Percentiles rank a stretch among this genome's conserved stretches.
Conservation (phyloP, 495 filamentous ascomycete species). For the Hypoxylon cercidicola region DNA sequence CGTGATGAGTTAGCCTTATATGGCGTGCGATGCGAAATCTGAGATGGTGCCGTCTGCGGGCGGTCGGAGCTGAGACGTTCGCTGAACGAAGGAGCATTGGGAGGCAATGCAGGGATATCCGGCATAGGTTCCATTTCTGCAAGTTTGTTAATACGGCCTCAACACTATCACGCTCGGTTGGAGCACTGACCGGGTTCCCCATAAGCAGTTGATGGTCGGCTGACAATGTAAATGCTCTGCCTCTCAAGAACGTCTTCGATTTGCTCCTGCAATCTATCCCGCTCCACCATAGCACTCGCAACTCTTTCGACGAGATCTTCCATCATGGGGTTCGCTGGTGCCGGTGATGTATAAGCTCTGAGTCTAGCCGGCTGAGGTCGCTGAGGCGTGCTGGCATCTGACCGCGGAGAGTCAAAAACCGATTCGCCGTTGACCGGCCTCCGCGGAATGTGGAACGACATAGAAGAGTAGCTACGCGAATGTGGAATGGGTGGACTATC, state of each 20-base stretch:
- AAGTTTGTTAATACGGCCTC: conserved; percentile 25
- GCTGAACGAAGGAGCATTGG: conserved; percentile 60
- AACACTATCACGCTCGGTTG: neutral
- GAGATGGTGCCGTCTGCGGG: conserved; percentile 48
- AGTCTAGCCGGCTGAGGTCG: conserved; percentile 43
- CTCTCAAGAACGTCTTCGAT: conserved; percentile 64
- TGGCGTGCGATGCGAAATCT: conserved; percentile 28
- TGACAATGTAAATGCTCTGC: conserved; percentile 61
- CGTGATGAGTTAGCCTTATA: conserved; percentile 45
- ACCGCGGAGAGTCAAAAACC: conserved; percentile 44
- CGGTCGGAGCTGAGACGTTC: conserved; percentile 58
- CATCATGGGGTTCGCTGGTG: conserved; percentile 46
- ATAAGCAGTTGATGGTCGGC: conserved; percentile 58
- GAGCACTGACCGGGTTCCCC: conserved; percentile 40
- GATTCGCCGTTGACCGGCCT: conserved; percentile 51
- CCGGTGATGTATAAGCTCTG: conserved; percentile 45
- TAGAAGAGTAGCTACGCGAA: conserved; percentile 57
- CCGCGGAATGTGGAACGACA: conserved; percentile 63
- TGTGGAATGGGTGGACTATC: conserved; percentile 52
- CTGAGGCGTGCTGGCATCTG: conserved; percentile 38
- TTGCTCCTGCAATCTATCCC: conserved; percentile 60
- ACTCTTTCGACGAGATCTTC: conserved; percentile 60
- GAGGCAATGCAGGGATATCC: conserved; percentile 57
- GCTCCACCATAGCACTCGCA: conserved; percentile 63
- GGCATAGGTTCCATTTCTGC: conserved; percentile 58